phyloP scores from a whole-genome alignment of 768 basidiomycete species.

The Vararia minispora region DNA sequence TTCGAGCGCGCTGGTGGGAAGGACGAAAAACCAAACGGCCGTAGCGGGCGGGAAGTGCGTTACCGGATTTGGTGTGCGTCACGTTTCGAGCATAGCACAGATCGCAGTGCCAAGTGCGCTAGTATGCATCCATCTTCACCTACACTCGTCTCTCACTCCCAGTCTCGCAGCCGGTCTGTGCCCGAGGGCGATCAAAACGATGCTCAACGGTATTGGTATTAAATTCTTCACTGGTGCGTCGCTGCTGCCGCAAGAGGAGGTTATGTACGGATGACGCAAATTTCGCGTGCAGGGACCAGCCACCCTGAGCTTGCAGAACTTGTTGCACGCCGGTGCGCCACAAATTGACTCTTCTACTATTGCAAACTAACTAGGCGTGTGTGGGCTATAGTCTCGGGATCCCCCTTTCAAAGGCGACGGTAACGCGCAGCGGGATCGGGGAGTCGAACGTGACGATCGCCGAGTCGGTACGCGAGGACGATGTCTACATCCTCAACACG shows the following conservation, averaged over 20 bases:
- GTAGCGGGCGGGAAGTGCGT: no score
- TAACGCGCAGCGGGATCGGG: slow-evolving; percentile 81
- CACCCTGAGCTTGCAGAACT: slow-evolving; percentile 93
- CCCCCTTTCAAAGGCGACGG: slow-evolving; percentile 76
- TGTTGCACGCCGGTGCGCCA: slow-evolving; percentile 75
- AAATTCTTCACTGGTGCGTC: slow-evolving; percentile 47
- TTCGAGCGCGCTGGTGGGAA: no score
- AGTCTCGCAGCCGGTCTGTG: no score
- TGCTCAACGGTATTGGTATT: slow-evolving; percentile 47
- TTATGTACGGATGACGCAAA: neutral
- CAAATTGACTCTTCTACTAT: slow-evolving; percentile 7
- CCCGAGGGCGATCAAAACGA: no score
- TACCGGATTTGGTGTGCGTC: no score
- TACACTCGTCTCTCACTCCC: no score
- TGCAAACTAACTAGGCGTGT: slow-evolving; percentile 4
- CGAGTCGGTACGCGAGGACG: slow-evolving; percentile 95
- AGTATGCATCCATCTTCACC: no score
- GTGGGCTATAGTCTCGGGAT: slow-evolving; percentile 92
- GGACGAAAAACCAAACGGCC: no score
- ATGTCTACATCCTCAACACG: slow-evolving; percentile 98
- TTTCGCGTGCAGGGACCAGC: slow-evolving; percentile 61
- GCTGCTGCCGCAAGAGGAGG: neutral
- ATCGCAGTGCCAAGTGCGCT: no score
- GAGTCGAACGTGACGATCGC: slow-evolving; percentile 87
- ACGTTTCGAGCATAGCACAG: no score